Evolutionary conservation across 805 yeast genomes (phyloP).

Genomic region (Priceomyces fermenticarens): DNA sequence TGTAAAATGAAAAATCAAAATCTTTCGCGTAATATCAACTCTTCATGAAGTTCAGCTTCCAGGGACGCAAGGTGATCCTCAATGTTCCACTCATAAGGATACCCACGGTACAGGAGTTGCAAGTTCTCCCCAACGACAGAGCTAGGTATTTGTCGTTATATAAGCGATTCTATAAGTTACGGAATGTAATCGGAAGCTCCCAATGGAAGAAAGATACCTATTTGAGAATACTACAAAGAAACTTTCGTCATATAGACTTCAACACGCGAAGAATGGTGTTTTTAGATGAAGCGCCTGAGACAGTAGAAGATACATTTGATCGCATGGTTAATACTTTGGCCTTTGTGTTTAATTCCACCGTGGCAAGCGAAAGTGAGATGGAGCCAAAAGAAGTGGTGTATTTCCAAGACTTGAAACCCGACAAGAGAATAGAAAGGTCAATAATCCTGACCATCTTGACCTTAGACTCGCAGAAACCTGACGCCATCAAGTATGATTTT

Average conservation of each 20-base stretch:
- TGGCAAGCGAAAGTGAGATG: constrained; percentile 11
- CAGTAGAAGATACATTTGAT: constrained; percentile 12
- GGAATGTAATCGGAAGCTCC: constrained; percentile 20
- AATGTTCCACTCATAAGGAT: constrained; percentile 3
- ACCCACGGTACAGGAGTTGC: neutral
- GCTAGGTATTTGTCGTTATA: constrained; percentile 20
- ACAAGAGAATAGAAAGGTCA: constrained; percentile 18
- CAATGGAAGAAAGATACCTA: constrained; percentile 11
- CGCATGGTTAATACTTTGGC: constrained; percentile 25
- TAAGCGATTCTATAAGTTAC: constrained; percentile 29
- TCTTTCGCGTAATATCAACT: neutral
- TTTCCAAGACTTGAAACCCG: constrained; percentile 15
- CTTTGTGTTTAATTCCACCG: constrained; percentile 32
- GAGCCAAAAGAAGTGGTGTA: constrained; percentile 9
- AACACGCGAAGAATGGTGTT: constrained; percentile 13
- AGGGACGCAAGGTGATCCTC: constrained; percentile 3
- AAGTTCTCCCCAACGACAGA: constrained; percentile 8
- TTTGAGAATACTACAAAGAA: constrained; percentile 21
- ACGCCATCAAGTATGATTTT: constrained; percentile 21
- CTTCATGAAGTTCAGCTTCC: constrained; percentile 2
- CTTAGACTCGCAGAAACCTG: constrained; percentile 21
- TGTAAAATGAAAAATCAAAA: neutral
- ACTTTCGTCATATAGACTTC: constrained; percentile 19
- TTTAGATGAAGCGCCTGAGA: constrained; percentile 7
- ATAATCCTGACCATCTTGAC: constrained; percentile 22